Conservation (phyloP, 2,329 filamentous ascomycete genomes). For the Aspergillus nomiae region DNA sequence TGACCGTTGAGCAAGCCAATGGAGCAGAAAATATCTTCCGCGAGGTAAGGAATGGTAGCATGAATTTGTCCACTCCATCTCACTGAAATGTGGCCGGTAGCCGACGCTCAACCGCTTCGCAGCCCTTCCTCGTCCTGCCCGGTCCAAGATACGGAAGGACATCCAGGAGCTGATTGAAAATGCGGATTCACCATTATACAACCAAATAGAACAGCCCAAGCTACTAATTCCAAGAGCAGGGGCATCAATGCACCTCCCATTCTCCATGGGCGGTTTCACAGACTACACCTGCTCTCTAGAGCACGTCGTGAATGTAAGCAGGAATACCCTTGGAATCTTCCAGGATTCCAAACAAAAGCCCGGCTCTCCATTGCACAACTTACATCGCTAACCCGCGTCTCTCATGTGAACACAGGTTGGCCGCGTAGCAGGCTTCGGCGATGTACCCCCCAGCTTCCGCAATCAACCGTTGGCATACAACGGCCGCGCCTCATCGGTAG, state of each 20-base stretch:
- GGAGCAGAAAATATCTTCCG: neutral
- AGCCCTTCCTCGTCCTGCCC: constrained; percentile 43
- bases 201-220: constrained; percentile 31
- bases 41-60: neutral
- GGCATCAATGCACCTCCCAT: constrained; percentile 56
- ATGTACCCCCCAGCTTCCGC: constrained; percentile 41
- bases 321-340: constrained; percentile 5
- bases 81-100: constrained; percentile 12
- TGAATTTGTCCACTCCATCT: neutral
- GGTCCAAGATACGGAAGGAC: constrained; percentile 42
- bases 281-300: constrained; percentile 42
- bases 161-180: constrained; percentile 31
- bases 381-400: neutral
- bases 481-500: constrained; percentile 57
- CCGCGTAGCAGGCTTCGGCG: neutral
- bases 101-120: constrained; percentile 54
- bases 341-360: fast-evolving
- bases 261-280: constrained; percentile 59
- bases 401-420: neutral
- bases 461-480: constrained; percentile 57
- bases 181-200: constrained; percentile 3
- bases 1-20: neutral
- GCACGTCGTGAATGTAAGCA: constrained; percentile 30
- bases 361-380: too few species aligned
- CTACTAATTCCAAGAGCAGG: constrained; percentile 18